Percentiles rank a stretch among this genome's conserved stretches.
phyloP scores from a whole-genome alignment of 2,329 filamentous ascomycete genomes.

The Tolypocladium cylindrosporum region DNA sequence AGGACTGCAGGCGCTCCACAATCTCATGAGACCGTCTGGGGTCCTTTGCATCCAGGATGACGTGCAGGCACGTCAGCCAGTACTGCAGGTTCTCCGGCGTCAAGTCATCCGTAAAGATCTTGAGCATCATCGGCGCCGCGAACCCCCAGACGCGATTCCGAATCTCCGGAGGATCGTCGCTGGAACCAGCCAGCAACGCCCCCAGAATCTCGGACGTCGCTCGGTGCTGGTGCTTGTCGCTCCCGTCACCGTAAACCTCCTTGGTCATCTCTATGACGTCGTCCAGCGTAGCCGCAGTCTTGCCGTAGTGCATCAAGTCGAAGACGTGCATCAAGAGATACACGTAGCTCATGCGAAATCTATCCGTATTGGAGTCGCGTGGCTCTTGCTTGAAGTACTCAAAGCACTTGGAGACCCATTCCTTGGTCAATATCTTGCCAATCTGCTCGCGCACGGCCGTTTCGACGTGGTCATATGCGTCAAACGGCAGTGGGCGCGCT shows the following conservation, averaged over 20 bases:
- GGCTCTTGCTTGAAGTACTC: conserved; percentile 95
- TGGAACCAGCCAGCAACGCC: conserved; percentile 69
- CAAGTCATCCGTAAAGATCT: conserved; percentile 80
- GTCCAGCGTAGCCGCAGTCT: conserved; percentile 69
- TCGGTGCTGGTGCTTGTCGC: conserved; percentile 94
- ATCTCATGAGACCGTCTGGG: conserved; percentile 81
- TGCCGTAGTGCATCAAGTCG: conserved; percentile 73
- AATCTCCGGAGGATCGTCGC: conserved; percentile 65
- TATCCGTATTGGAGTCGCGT: conserved; percentile 67
- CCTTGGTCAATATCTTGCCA: conserved; percentile 65
- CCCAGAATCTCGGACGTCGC: conserved; percentile 91
- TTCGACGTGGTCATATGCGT: conserved; percentile 72
- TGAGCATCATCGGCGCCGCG: conserved; percentile 76
- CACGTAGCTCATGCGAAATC: conserved; percentile 82
- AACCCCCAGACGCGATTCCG: conserved; percentile 78
- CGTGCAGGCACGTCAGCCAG: conserved; percentile 89
- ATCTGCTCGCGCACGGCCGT: conserved; percentile 65
- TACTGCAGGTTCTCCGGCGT: conserved; percentile 92
- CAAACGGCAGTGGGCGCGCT: conserved; percentile 58
- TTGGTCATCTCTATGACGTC: conserved; percentile 76
- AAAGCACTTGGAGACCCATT: conserved; percentile 85
- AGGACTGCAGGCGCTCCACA: conserved; percentile 70
- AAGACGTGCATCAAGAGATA: conserved; percentile 84
- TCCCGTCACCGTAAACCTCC: conserved; percentile 80
- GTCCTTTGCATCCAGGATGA: conserved; percentile 81